Evolutionary conservation across 1,284 basidiomycete genomes (phyloP).

Genomic region (Marasmius sp.): DNA sequence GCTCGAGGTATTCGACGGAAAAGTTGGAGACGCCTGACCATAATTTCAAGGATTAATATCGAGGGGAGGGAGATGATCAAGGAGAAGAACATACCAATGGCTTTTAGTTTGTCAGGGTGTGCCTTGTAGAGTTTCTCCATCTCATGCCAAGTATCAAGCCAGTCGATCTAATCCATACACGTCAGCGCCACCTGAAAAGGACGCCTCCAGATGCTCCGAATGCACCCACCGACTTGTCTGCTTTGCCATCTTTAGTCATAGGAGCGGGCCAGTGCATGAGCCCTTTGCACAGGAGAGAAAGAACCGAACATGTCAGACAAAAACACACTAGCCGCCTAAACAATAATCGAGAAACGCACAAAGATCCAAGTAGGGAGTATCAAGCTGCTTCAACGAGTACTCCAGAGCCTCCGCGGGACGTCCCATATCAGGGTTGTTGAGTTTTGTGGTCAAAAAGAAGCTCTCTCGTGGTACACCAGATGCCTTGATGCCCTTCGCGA

Average conservation of each 20-base stretch:
- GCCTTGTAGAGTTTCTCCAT: slow-evolving; percentile 71
- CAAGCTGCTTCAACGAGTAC: slow-evolving; percentile 67
- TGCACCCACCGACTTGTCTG: slow-evolving; percentile 41
- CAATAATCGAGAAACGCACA: slow-evolving; percentile 32
- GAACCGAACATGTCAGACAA: slow-evolving; percentile 4
- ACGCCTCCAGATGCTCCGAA: neutral
- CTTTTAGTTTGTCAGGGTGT: slow-evolving; percentile 66
- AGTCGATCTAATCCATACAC: slow-evolving; percentile 38
- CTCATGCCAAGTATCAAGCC: slow-evolving; percentile 77
- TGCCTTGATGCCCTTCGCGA: slow-evolving; percentile 77
- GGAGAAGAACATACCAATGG: slow-evolving; percentile 53
- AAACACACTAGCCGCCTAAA: slow-evolving; percentile 2
- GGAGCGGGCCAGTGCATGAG: slow-evolving; percentile 82
- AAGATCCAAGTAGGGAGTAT: slow-evolving; percentile 77
- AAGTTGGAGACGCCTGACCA: slow-evolving; percentile 69
- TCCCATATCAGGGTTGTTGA: slow-evolving; percentile 72
- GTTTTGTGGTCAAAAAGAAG: slow-evolving; percentile 79
- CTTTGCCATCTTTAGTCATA: slow-evolving; percentile 48
- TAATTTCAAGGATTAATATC: neutral
- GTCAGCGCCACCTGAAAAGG: neutral
- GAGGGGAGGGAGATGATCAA: neutral
- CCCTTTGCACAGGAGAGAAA: slow-evolving; percentile 35
- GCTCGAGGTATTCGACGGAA: slow-evolving; percentile 58
- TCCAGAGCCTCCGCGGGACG: slow-evolving; percentile 67
- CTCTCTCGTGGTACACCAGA: slow-evolving; percentile 67